phyloP scores from a whole-genome alignment of 1,284 basidiomycete species.

The Puccinia polysora region DNA sequence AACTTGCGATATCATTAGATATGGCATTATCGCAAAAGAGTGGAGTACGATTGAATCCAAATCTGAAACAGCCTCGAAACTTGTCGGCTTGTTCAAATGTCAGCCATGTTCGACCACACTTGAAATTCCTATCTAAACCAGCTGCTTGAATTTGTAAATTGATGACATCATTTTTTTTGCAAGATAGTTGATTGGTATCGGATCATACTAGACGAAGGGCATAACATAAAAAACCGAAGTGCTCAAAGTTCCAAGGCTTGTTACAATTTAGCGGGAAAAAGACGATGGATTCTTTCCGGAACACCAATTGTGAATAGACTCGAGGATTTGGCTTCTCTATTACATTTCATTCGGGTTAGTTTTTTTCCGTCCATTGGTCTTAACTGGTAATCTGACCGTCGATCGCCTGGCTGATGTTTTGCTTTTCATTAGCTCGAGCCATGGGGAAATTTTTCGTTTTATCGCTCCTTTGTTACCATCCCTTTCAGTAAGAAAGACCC shows the following conservation, averaged over 20 bases:
- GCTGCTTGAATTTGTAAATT: background rate
- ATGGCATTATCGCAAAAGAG: conserved; percentile 35
- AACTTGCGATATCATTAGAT: too few relatives aligned
- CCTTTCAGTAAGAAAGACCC: conserved; percentile 37
- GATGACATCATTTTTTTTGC: background rate
- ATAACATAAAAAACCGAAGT: conserved; percentile 84
- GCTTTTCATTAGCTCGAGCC: conserved; percentile 20
- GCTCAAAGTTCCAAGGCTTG: conserved; percentile 88
- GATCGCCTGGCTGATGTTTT: background rate
- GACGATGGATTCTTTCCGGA: conserved; percentile 87
- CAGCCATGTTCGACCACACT: too few relatives aligned
- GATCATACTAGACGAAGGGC: conserved; percentile 70
- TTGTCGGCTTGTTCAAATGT: conserved; percentile 11
- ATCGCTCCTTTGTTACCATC: conserved; percentile 63
- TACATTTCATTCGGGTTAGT: conserved; percentile 16
- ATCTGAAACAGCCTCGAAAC: background rate
- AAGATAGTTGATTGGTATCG: conserved; percentile 49
- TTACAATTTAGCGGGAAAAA: conserved; percentile 71
- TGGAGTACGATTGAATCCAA: conserved; percentile 23
- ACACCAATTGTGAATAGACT: conserved; percentile 89
- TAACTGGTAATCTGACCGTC: too few relatives aligned
- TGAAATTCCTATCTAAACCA: too few relatives aligned
- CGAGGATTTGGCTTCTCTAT: conserved; percentile 22
- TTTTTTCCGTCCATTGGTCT: background rate
- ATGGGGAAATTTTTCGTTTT: conserved; percentile 67